Conservation (phyloP, 768 basidiomycete genomes). For the Hericium coralloides region DNA sequence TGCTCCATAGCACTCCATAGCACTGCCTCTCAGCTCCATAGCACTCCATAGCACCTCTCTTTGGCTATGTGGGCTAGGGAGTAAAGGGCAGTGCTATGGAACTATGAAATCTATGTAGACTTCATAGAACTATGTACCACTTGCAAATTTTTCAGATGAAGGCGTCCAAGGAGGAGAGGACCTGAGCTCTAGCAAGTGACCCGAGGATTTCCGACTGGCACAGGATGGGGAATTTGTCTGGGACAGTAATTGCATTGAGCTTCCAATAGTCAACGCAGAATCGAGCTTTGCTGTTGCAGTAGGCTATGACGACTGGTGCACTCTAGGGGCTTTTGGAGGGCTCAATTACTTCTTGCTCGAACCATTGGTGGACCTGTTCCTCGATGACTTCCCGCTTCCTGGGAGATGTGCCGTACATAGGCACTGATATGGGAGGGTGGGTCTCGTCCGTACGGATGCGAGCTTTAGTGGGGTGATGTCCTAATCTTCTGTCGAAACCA, state of each 20-base stretch:
- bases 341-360: constrained; percentile 29
- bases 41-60: too few relatives aligned
- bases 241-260: constrained; percentile 19
- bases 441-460: background rate
- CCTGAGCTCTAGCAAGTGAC: constrained; percentile 19
- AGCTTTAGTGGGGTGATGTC: constrained; percentile 5
- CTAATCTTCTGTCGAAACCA: constrained; percentile 18
- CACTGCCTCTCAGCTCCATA: too few relatives aligned
- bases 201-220: constrained; percentile 14
- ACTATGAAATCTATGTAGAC: too few relatives aligned
- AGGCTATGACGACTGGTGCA: constrained; percentile 25
- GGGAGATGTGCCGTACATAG: constrained; percentile 4
- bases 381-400: constrained; percentile 4
- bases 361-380: constrained; percentile 16
- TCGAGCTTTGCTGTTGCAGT: constrained; percentile 28
- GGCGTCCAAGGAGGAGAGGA: constrained; percentile 27
- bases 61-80: too few relatives aligned
- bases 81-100: too few relatives aligned
- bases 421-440: background rate
- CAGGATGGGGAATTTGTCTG: constrained; percentile 15
- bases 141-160: too few relatives aligned
- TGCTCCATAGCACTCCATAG: too few relatives aligned
- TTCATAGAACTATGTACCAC: too few relatives aligned
- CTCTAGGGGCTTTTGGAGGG: constrained; percentile 31
- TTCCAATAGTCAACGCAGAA: constrained; percentile 27